A percentile compares a stretch with the other conserved stretches of the same genome.
phyloP scores from a whole-genome alignment of 257 asterid species.

The Eustoma russellianum region DNA sequence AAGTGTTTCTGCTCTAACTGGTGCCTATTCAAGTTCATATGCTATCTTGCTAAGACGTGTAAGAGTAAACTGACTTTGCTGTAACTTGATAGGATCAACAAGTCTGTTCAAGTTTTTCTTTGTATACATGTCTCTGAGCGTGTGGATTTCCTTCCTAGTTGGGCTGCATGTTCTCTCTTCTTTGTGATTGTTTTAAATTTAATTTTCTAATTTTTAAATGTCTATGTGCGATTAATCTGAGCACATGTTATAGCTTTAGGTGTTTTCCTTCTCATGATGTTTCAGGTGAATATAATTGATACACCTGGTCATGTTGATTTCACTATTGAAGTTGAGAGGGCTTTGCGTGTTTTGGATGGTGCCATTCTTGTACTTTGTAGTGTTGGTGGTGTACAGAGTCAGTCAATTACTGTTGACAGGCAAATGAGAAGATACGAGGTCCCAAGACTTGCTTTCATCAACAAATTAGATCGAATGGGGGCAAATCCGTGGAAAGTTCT shows the following conservation, averaged over 20 bases:
- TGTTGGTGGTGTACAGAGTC: constrained; percentile 99
- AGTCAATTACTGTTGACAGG: constrained; percentile 95
- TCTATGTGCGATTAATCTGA: no score
- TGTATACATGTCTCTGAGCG: no score
- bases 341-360: constrained; percentile 96
- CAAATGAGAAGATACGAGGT: constrained; percentile 99
- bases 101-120: no score
- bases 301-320: constrained; percentile 98
- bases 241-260: background rate
- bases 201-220: background rate
- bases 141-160: no score
- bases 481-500: constrained; percentile 99
- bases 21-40: no score
- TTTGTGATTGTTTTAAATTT: background rate
- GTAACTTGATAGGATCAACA: no score
- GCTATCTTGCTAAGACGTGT: no score
- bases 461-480: constrained; percentile 97
- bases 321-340: constrained; percentile 99
- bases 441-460: constrained; percentile 90
- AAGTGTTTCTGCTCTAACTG: no score
- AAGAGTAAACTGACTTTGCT: no score
- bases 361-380: constrained; percentile 94
- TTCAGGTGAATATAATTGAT: constrained; percentile 90
- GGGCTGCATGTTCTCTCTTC: no score
- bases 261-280: constrained; percentile 13